Conservation (phyloP, 768 basidiomycete genomes). For the Suillus placidus region DNA sequence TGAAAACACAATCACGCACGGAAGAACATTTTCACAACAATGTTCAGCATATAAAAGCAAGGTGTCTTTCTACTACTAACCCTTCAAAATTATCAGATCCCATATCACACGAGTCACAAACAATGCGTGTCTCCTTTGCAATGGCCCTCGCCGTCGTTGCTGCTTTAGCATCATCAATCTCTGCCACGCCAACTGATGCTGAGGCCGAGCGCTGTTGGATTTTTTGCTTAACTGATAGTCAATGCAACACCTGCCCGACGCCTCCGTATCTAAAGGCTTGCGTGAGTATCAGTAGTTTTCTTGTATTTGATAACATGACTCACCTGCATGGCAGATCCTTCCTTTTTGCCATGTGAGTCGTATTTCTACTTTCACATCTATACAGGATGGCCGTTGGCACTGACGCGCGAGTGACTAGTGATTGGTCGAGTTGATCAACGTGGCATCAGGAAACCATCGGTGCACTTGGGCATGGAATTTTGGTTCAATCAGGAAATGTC, state of each 20-base stretch:
- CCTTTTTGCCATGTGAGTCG: too few species aligned
- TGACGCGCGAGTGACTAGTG: too few species aligned
- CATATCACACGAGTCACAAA: not conserved
- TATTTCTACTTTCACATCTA: too few species aligned
- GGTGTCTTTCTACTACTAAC: not conserved
- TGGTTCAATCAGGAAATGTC: too few species aligned
- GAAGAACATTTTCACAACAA: too few species aligned
- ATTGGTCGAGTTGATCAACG: too few species aligned
- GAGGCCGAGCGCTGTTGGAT: accelerated
- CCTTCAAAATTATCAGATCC: not conserved
- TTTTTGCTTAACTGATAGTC: not conserved
- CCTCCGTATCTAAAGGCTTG: not conserved
- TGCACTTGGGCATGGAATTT: too few species aligned
- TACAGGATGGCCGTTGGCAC: too few species aligned
- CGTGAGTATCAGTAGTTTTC: not conserved
- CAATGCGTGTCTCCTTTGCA: not conserved
- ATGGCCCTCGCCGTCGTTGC: not conserved
- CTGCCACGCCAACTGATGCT: not conserved
- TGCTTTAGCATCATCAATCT: not conserved
- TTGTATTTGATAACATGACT: not conserved
- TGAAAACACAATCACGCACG: too few species aligned
- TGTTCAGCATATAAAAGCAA: too few species aligned
- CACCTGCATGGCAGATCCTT: not conserved
- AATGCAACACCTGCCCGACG: not conserved
- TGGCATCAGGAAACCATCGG: too few species aligned